Evolutionary conservation across 2,329 filamentous ascomycete species (phyloP), one percentile per base, ranked within the genome.

Genomic region (Pyrenochaeta sp.): DNA sequence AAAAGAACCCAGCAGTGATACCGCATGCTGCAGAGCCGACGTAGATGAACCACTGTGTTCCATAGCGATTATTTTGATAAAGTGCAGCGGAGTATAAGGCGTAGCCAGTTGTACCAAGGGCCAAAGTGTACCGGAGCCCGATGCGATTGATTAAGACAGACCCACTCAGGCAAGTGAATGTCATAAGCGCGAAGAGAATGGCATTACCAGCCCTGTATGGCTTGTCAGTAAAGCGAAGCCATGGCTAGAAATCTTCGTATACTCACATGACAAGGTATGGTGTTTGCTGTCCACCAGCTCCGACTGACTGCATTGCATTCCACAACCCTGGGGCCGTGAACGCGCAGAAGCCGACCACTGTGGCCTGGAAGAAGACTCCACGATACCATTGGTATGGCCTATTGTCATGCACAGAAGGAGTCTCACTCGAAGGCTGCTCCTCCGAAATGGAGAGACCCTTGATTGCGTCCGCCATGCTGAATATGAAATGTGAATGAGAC

Each of bases 61-160:
- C 71, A 42, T 72, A 72, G 1, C 65, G 64, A 36, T 72, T 79
- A 56, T 79, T 79, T 12, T 69, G 62, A 54, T 79, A 78, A n/a
- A 80, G 59, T 0, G 73, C 74, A 0, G 77, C 77, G 1, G 74
- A 74, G 54, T 78, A 80, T 2, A 79, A 46, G 7, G 71, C 72
- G 42, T 76, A 79, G 0, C 77, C 77, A 0, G 71, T 54, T 0
- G 75, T 72, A 2, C 77, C 77, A 10, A 79, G 61, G 39, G 74
- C 70, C 4, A 79, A 61, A 2, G 75, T 76, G 59, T 71, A 67
- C 13, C 42, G 32, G 10, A 56, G 22, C 10, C 53, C 53, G 9
- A 56, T 47, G 40, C 43, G 53, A 30, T 51, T 56, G 40, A 51
- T 51, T 2, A 56, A 6, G 8, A 15, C 57, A 59, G 4, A 78